Conservation (phyloP, 2,329 filamentous ascomycete species). For the Seiridium unicorne region DNA sequence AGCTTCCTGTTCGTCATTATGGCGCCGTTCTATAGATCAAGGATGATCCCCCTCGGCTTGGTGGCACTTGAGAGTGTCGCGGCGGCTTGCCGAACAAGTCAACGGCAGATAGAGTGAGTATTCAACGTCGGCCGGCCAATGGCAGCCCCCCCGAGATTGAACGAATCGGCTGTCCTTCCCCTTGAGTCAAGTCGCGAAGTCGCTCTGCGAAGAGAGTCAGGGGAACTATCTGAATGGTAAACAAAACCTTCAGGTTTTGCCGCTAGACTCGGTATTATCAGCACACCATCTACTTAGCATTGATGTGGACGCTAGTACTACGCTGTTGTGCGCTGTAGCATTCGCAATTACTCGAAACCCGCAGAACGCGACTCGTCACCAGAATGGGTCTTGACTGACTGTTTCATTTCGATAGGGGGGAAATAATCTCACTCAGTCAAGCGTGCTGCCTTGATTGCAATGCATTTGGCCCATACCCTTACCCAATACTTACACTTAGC, state of each 20-base stretch:
- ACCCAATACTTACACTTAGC: neutral
- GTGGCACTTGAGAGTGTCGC: neutral
- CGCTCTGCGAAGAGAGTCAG: neutral
- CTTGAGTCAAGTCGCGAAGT: neutral
- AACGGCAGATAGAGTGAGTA: neutral
- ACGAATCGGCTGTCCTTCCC: neutral
- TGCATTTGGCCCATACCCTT: neutral
- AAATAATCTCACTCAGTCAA: neutral
- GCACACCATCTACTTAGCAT: neutral
- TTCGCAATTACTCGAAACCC: neutral
- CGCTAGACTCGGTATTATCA: neutral
- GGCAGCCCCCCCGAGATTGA: neutral
- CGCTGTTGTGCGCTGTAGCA: neutral
- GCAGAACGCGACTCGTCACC: conserved; percentile 15
- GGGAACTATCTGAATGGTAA: neutral
- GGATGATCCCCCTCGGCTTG: neutral
- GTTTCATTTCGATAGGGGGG: conserved; percentile 24
- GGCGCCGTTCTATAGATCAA: conserved; percentile 7
- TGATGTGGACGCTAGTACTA: neutral
- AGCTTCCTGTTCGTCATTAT: conserved; percentile 7
- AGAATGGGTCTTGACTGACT: conserved; percentile 18
- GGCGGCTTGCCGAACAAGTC: neutral
- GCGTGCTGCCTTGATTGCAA: neutral
- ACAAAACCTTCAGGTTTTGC: neutral
- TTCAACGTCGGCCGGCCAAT: neutral